phyloP scores from a whole-genome alignment of 2,329 filamentous ascomycete species.

The Arthrinium phaeospermum region DNA sequence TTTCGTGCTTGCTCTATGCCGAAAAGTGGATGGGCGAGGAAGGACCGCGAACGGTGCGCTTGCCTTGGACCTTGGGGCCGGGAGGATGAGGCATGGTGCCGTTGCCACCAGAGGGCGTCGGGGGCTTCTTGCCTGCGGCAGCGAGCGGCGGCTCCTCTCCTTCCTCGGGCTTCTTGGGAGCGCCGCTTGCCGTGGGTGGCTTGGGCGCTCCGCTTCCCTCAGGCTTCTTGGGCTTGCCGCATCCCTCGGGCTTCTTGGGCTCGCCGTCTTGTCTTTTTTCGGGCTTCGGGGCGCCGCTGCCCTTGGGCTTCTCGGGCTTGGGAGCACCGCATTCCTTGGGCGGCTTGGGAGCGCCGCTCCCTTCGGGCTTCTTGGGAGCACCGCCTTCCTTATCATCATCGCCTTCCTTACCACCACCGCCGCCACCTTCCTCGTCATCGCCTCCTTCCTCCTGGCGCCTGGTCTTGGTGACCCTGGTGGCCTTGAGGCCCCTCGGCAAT shows the following conservation, averaged over 20 bases:
- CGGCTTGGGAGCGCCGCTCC: background rate
- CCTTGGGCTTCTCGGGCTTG: background rate
- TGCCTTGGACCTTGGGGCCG: background rate
- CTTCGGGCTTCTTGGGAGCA: background rate
- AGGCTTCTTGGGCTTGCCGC: too few species aligned
- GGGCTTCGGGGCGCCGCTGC: background rate
- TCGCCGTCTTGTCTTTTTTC: too few species aligned
- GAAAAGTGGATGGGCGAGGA: background rate
- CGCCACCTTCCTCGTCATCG: background rate
- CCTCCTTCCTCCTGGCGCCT: background rate
- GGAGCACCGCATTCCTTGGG: background rate
- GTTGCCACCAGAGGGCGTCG: background rate
- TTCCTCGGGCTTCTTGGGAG: background rate
- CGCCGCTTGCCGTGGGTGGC: too few species aligned
- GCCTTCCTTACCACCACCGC: background rate
- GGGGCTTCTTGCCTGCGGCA: background rate
- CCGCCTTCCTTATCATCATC: background rate
- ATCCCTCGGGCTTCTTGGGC: background rate
- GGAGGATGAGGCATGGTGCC: slow-evolving; percentile 1
- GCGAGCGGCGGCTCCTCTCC: background rate
- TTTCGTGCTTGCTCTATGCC: background rate
- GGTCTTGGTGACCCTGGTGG: background rate
- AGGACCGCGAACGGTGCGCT: background rate
- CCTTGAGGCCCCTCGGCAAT: background rate
- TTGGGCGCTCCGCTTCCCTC: background rate